phyloP scores from a whole-genome alignment of 371 early-diverging fungal genomes.

The Circinella umbellata region DNA sequence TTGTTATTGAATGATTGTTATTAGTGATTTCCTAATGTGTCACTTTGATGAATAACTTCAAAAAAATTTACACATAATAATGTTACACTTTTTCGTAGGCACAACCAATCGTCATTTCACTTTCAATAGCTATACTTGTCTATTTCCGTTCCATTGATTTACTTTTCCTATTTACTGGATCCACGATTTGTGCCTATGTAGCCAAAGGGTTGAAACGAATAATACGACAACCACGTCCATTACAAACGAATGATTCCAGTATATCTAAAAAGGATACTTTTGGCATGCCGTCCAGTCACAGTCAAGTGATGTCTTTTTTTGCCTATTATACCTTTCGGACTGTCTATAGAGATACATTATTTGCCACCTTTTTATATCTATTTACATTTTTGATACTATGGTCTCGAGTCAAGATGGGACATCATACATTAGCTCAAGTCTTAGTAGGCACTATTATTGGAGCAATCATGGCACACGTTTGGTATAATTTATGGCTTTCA shows the following conservation, averaged over 20 bases:
- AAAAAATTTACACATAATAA: too few species aligned
- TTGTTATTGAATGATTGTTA: too few species aligned
- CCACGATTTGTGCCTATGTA: slow-evolving; percentile 26
- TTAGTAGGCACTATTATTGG: slow-evolving; percentile 52
- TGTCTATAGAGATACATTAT: background rate
- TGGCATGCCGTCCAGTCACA: slow-evolving; percentile 82
- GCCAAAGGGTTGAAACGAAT: slow-evolving; percentile 55
- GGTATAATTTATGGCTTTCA: slow-evolving; percentile 17
- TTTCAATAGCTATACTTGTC: slow-evolving; percentile 12
- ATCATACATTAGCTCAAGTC: slow-evolving; percentile 60
- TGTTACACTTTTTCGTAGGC: slow-evolving; percentile 6
- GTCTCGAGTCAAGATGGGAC: slow-evolving; percentile 58
- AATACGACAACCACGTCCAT: slow-evolving; percentile 58
- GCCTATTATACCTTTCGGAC: slow-evolving; percentile 50
- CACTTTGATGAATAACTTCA: too few species aligned
- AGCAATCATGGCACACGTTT: slow-evolving; percentile 5
- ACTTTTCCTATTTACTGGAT: slow-evolving; percentile 33
- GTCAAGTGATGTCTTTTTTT: slow-evolving; percentile 76
- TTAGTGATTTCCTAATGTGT: too few species aligned
- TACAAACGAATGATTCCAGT: slow-evolving; percentile 1
- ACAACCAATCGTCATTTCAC: slow-evolving; percentile 10
- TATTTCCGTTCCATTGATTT: slow-evolving; percentile 39
- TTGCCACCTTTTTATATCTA: slow-evolving; percentile 26
- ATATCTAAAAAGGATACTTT: slow-evolving; percentile 37
- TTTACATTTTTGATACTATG: slow-evolving; percentile 53